Conservation (phyloP, 2,329 filamentous ascomycete genomes). For the Beauveria sp. region DNA sequence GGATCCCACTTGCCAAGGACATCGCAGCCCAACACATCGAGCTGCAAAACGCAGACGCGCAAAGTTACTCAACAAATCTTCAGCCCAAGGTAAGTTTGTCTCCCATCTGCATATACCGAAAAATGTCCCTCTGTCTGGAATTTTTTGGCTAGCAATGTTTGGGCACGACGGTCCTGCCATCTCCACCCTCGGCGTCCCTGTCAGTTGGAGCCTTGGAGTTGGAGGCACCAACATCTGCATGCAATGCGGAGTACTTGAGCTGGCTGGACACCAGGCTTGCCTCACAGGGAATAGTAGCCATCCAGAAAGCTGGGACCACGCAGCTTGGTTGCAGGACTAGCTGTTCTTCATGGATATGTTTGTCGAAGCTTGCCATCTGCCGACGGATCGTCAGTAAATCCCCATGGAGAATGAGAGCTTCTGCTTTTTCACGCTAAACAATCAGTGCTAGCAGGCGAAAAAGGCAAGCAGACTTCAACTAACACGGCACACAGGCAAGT, state of each 20-base stretch:
- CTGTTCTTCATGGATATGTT: neutral
- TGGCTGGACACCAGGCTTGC: neutral
- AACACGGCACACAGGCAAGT: neutral
- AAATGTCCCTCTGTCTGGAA: neutral
- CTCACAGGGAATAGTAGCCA: neutral
- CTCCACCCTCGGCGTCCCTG: neutral
- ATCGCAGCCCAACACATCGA: neutral
- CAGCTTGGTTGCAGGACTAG: constrained; percentile 1
- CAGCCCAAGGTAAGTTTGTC: neutral
- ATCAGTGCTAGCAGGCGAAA: neutral
- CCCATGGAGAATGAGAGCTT: neutral
- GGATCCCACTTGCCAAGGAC: neutral
- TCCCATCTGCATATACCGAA: neutral
- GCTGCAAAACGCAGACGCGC: neutral
- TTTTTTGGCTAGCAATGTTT: neutral
- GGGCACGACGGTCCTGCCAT: neutral
- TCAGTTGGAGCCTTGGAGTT: neutral
- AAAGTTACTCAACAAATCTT: neutral
- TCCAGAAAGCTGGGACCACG: neutral
- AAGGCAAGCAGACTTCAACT: neutral
- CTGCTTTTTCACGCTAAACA: neutral
- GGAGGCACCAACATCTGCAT: constrained; percentile 3
- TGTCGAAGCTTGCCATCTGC: neutral
- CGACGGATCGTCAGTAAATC: neutral
- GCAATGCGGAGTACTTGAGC: constrained; percentile 4